These are phyloP conservation scores for Furcasterigmium sp. DNA, from an alignment of 2,329 filamentous ascomycete species.

Conservation along the genomic window DNA sequence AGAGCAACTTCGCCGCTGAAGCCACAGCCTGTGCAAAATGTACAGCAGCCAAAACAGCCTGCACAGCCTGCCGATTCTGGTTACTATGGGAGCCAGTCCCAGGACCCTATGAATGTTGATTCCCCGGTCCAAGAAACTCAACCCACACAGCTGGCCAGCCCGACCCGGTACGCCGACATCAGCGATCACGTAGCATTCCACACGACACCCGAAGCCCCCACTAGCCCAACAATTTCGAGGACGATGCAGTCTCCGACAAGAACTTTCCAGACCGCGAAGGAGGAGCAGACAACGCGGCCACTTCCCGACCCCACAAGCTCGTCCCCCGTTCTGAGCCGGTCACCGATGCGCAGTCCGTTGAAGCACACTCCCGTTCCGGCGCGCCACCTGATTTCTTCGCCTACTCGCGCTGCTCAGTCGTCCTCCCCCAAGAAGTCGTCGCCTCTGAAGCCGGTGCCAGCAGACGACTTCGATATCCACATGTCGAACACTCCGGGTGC, in stretches of 20 bases:
- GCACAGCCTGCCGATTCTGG: conserved; percentile 56
- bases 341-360: conserved; percentile 12
- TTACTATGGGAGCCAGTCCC: conserved; percentile 63
- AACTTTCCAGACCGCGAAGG: conserved; percentile 37
- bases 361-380: conserved; percentile 4
- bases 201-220: conserved; percentile 7
- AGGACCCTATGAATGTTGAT: conserved; percentile 41
- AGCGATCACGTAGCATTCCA: conserved; percentile 12
- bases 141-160: conserved; percentile 7
- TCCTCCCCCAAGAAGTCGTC: conserved; percentile 16
- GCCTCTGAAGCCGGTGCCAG: conserved; percentile 10
- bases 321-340: conserved; percentile 3
- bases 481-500: background rate
- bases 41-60: conserved; percentile 22
- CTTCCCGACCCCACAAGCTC: conserved; percentile 8
- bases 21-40: conserved; percentile 23
- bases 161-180: conserved; percentile 6
- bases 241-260: conserved; percentile 24
- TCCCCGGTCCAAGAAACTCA: conserved; percentile 17
- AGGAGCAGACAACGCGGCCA: conserved; percentile 31
- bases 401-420: conserved; percentile 4
- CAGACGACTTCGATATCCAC: conserved; percentile 5
- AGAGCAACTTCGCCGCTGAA: conserved; percentile 26
- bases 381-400: conserved; percentile 12
- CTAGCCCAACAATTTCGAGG: conserved; percentile 13